These are phyloP conservation scores for Debaryomyces prosopidis DNA, from an alignment of 805 yeast genomes.

Conservation along the genomic window DNA sequence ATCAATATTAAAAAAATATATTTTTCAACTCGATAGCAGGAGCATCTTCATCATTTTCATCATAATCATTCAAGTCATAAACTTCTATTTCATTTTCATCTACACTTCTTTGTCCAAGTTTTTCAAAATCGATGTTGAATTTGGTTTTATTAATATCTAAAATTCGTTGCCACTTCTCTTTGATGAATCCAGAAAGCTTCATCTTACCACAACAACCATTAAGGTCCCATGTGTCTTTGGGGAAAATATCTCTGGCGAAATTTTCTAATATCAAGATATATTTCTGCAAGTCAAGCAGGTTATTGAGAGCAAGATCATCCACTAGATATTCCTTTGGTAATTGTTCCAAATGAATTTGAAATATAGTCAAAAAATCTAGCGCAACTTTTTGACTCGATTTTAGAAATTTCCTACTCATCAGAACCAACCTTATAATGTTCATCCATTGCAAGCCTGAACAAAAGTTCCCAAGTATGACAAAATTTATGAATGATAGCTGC, in stretches of 20 bases:
- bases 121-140: conserved; percentile 8
- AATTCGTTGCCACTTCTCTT: conserved; percentile 17
- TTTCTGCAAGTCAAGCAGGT: conserved; percentile 18
- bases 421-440: conserved; percentile 44
- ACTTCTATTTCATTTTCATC: conserved; percentile 25
- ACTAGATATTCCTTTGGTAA: conserved; percentile 44
- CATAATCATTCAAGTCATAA: conserved; percentile 19
- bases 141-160: conserved; percentile 6
- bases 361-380: conserved; percentile 24
- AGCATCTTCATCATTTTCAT: conserved; percentile 27
- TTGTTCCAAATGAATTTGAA: conserved; percentile 37
- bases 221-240: conserved; percentile 7
- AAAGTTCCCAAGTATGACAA: conserved; percentile 58
- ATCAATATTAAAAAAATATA: background rate
- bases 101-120: conserved; percentile 1
- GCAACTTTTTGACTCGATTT: conserved; percentile 22
- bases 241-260: conserved; percentile 15
- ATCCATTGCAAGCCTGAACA: conserved; percentile 69
- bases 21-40: conserved; percentile 18
- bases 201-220: conserved; percentile 18
- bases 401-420: conserved; percentile 28
- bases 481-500: conserved; percentile 50
- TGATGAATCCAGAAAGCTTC: conserved; percentile 16
- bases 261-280: conserved; percentile 19
- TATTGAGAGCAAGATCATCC: conserved; percentile 14